A percentile compares a stretch with the other conserved stretches of the same genome.
Conservation (phyloP, 148 eudicot genomes). For the Dysphania ambrosioides region DNA sequence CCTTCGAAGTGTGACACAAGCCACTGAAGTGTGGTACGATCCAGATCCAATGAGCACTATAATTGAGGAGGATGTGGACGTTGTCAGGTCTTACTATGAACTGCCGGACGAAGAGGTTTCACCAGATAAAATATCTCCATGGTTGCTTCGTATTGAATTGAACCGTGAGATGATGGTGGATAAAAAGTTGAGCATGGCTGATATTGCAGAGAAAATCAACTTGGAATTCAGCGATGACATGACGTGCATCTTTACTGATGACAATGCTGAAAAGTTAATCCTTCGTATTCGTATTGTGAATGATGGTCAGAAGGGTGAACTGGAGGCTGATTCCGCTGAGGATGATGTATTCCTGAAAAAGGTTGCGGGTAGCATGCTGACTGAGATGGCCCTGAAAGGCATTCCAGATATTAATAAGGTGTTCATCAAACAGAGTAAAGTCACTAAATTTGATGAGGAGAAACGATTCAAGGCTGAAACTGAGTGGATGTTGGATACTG, state of each 20-base stretch:
- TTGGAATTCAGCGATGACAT: slow-evolving; percentile 85
- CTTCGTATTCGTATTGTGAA: slow-evolving; percentile 96
- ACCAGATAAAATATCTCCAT: slow-evolving; percentile 90
- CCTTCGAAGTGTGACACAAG: slow-evolving; percentile 92
- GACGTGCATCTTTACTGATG: slow-evolving; percentile 90
- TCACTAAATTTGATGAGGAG: slow-evolving; percentile 73
- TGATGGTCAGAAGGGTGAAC: slow-evolving; percentile 87
- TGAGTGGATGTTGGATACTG: slow-evolving; percentile 99
- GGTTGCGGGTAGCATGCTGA: slow-evolving; percentile 93
- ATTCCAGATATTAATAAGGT: slow-evolving; percentile 94
- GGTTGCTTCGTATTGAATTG: slow-evolving; percentile 94
- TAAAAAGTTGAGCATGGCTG: slow-evolving; percentile 96
- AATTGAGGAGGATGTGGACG: slow-evolving; percentile 88
- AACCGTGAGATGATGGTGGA: slow-evolving; percentile 99
- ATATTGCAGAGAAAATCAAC: slow-evolving; percentile 94
- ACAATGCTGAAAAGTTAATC: slow-evolving; percentile 93
- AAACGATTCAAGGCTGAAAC: slow-evolving; percentile 75
- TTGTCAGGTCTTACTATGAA: slow-evolving; percentile 92
- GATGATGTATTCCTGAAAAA: slow-evolving; percentile 96
- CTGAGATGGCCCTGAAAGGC: slow-evolving; percentile 98
- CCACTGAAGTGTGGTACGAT: slow-evolving; percentile 99
- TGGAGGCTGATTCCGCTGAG: slow-evolving; percentile 84
- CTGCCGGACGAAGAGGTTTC: slow-evolving; percentile 99
- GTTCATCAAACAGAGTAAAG: slow-evolving; percentile 75
- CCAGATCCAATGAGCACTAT: slow-evolving; percentile 94